Evolutionary conservation across 495 filamentous ascomycete genomes (phyloP).

Genomic region (Bacidia gigantensis): DNA sequence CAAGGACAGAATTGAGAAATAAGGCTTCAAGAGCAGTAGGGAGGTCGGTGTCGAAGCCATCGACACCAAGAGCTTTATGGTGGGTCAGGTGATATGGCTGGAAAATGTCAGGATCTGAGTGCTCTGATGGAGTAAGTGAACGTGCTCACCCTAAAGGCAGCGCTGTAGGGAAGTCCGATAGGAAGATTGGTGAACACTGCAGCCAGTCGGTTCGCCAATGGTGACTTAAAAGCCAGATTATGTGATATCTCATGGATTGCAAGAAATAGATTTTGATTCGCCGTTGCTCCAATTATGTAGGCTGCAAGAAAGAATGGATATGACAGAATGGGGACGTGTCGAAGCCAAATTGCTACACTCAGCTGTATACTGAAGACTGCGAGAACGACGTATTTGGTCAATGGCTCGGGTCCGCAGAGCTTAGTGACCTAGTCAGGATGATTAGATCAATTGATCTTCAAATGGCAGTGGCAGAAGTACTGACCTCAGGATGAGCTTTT

Average conservation of each 20-base stretch:
- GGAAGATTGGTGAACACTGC: constrained; percentile 92
- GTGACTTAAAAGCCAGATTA: constrained; percentile 83
- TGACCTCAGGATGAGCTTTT: constrained; percentile 94
- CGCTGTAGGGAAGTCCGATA: constrained; percentile 91
- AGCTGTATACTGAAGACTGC: constrained; percentile 75
- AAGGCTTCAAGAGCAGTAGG: constrained; percentile 85
- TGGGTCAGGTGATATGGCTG: constrained; percentile 97
- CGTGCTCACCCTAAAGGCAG: constrained; percentile 66
- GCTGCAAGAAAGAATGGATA: constrained; percentile 71
- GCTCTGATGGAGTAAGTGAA: not conserved
- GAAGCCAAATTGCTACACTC: constrained; percentile 63
- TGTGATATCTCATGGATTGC: constrained; percentile 99
- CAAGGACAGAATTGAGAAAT: constrained; percentile 88
- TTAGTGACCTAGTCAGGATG: constrained; percentile 63
- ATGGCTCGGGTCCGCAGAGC: constrained; percentile 89
- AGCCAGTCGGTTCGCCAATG: constrained; percentile 69
- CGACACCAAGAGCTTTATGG: constrained; percentile 96
- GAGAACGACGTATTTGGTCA: constrained; percentile 87
- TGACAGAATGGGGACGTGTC: constrained; percentile 66
- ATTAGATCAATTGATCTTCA: constrained; percentile 8
- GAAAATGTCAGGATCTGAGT: constrained; percentile 1
- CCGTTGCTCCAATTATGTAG: constrained; percentile 87
- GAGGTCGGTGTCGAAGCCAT: constrained; percentile 91
- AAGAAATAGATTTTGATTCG: constrained; percentile 97
- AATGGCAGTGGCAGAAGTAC: not conserved